Percentiles rank a stretch among this genome's conserved stretches.
Evolutionary conservation across 257 asterid genomes (phyloP).

Genomic region (Striga asiatica): DNA sequence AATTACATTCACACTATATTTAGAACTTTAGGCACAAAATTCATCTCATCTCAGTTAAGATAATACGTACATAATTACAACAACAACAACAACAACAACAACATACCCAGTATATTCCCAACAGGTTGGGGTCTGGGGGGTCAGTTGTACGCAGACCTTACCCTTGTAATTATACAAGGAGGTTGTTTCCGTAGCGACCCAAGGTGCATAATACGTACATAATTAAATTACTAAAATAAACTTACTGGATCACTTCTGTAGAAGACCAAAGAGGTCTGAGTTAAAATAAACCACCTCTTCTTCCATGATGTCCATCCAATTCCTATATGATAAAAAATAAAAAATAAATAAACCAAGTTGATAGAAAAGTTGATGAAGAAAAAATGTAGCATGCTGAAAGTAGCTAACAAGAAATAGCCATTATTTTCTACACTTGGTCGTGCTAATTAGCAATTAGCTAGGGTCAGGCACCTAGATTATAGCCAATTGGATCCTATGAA

Average conservation of each 20-base stretch:
- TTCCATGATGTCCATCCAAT: conserved; percentile 99
- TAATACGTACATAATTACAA: too few species aligned
- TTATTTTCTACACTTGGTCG: not conserved
- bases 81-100: too few species aligned
- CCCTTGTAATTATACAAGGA: too few species aligned
- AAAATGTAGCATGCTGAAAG: not conserved
- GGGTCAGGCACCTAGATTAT: not conserved
- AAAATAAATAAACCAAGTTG: not conserved
- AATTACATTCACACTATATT: too few species aligned
- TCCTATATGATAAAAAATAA: conserved; percentile 33
- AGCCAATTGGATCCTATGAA: not conserved
- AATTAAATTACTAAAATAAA: not conserved
- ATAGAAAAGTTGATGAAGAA: too few species aligned
- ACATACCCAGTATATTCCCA: too few species aligned
- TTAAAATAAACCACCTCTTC: conserved; percentile 96
- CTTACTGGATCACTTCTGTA: conserved; percentile 97
- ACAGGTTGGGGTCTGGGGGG: too few species aligned
- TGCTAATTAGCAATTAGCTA: not conserved
- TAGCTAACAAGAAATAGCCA: not conserved
- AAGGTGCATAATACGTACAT: too few species aligned
- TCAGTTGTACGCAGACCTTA: too few species aligned
- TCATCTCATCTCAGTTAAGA: too few species aligned
- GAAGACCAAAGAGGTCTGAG: conserved; percentile 95
- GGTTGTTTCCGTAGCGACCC: too few species aligned
- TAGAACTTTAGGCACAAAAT: too few species aligned